Evolutionary conservation across 768 basidiomycete species (phyloP).

Genomic region (Cyclocybe aegerita): DNA sequence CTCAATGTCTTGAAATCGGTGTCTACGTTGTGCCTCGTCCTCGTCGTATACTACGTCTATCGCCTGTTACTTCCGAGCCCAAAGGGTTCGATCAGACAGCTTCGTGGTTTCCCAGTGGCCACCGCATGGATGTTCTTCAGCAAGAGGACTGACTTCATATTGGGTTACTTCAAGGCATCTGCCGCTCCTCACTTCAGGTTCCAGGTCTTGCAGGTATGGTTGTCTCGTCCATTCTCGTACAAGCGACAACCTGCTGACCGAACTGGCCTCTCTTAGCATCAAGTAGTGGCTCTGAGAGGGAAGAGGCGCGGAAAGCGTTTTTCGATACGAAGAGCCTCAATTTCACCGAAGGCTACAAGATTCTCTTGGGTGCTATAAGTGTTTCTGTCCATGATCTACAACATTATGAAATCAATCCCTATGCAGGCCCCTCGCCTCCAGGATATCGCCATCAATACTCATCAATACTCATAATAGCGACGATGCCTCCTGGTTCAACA

Average conservation of each 20-base stretch:
- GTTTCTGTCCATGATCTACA: slow-evolving; percentile 6
- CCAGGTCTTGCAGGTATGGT: slow-evolving; percentile 26
- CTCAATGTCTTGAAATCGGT: too few species aligned
- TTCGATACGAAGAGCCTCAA: slow-evolving; percentile 26
- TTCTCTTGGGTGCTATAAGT: slow-evolving; percentile 28
- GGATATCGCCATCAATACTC: background rate
- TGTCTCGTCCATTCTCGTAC: background rate
- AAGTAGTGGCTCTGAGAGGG: slow-evolving; percentile 16
- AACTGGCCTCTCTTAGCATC: slow-evolving; percentile 10
- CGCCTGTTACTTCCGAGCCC: too few species aligned
- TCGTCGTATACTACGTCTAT: too few species aligned
- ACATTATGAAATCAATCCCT: slow-evolving; percentile 15
- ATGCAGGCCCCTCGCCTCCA: slow-evolving; percentile 1
- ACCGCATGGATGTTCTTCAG: slow-evolving; percentile 32
- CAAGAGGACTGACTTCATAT: slow-evolving; percentile 27
- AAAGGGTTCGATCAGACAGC: background rate
- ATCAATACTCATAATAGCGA: background rate
- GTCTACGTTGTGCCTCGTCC: too few species aligned
- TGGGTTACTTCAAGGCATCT: slow-evolving; percentile 20
- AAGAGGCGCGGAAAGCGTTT: slow-evolving; percentile 23
- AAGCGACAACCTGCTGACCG: background rate
- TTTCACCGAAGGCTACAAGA: slow-evolving; percentile 30
- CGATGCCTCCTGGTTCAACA: slow-evolving; percentile 2
- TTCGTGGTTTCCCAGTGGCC: slow-evolving; percentile 26
- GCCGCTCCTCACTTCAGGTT: slow-evolving; percentile 26